Evolutionary conservation across 805 yeast genomes (phyloP).

Genomic region (Yarrowia deformans): DNA sequence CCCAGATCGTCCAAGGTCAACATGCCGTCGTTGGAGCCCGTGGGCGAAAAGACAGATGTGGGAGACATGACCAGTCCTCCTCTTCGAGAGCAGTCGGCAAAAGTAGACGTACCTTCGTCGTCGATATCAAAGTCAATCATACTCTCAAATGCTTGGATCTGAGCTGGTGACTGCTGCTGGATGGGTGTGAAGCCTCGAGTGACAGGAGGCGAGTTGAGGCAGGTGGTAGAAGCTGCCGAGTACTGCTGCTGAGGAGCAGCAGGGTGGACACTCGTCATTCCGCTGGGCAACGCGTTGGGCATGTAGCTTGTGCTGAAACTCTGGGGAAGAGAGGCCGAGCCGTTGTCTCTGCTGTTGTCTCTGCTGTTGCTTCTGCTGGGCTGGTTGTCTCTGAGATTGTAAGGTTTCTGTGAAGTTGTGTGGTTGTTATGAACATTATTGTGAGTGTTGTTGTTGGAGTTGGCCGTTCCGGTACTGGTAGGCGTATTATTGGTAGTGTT

Average conservation of each 20-base stretch:
- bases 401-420: conserved; percentile 10
- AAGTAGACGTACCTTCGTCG: conserved; percentile 36
- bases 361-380: conserved; percentile 15
- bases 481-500: background rate
- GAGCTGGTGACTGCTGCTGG: conserved; percentile 26
- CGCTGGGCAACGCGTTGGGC: conserved; percentile 5
- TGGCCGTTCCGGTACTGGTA: background rate
- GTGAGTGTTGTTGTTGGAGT: background rate
- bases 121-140: conserved; percentile 38
- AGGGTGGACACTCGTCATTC: background rate
- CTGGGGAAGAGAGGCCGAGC: conserved; percentile 17
- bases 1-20: conserved; percentile 23
- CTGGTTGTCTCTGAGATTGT: conserved; percentile 15
- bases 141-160: conserved; percentile 28
- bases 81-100: conserved; percentile 32
- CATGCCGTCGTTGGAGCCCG: conserved; percentile 20
- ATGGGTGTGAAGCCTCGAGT: conserved; percentile 26
- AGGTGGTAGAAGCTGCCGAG: conserved; percentile 24
- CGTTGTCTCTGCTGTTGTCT: conserved; percentile 17
- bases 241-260: background rate
- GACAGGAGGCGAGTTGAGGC: conserved; percentile 32
- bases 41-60: conserved; percentile 19
- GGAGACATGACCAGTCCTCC: conserved; percentile 38
- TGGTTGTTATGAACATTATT: background rate
- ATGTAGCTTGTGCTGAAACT: conserved; percentile 27